phyloP scores from a whole-genome alignment of 2,329 filamentous ascomycete genomes.

The Aspergillus hiratsukae region DNA sequence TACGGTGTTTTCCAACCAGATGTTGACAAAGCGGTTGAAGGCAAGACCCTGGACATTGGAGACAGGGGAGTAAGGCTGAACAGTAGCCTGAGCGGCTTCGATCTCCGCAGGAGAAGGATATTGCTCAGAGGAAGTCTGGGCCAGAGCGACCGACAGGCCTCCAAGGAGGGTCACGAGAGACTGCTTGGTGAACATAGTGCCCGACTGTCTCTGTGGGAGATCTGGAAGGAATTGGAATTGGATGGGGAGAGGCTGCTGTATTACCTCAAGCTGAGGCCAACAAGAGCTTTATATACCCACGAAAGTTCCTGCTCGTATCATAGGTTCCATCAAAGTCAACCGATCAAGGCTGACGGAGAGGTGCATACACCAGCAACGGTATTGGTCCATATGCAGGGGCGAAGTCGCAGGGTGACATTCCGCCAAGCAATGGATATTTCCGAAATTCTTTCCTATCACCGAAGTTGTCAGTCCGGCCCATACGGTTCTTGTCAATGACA shows the following conservation, averaged over 20 bases:
- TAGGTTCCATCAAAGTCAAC: not conserved
- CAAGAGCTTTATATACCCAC: not conserved
- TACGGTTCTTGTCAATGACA: not conserved
- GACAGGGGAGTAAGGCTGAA: slow-evolving; percentile 56
- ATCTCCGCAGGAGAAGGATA: slow-evolving; percentile 24
- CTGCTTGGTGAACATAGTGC: slow-evolving; percentile 17
- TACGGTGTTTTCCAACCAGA: slow-evolving; percentile 74
- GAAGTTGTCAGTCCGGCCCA: too few relatives aligned
- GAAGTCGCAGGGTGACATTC: not conserved
- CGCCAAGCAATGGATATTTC: not conserved
- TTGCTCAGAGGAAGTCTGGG: slow-evolving; percentile 22
- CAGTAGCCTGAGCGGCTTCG: slow-evolving; percentile 46
- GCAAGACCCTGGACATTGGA: not conserved
- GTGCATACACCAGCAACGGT: not conserved
- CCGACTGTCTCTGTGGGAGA: not conserved
- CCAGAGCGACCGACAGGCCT: slow-evolving; percentile 15
- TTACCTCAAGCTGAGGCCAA: not conserved
- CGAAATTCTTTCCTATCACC: too few relatives aligned
- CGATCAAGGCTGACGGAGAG: too few relatives aligned
- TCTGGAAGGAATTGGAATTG: not conserved
- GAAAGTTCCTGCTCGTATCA: not conserved
- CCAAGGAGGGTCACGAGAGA: slow-evolving; percentile 19
- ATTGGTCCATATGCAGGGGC: not conserved
- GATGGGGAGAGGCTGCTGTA: not conserved
- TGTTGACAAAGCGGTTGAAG: slow-evolving; percentile 59